Percentiles rank a stretch among this genome's conserved stretches.
Evolutionary conservation across 352 stramenopile genomes (phyloP).

Genomic region (Plasmopara viticola): DNA sequence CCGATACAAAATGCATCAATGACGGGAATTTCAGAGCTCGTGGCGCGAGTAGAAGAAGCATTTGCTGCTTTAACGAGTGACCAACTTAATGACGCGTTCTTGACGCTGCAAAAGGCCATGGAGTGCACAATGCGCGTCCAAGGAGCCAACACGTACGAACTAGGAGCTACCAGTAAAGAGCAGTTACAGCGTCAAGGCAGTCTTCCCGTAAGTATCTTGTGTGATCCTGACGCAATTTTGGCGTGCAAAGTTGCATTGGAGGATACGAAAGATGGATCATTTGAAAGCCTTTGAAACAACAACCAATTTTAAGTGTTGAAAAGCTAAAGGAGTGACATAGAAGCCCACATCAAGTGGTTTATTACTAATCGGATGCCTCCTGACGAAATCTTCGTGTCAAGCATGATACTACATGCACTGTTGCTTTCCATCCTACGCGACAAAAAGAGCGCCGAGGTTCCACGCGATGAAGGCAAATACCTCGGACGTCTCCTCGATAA

Average conservation of each 20-base stretch:
- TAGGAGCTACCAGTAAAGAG: conserved; percentile 23
- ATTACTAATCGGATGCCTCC: not conserved
- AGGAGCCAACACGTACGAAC: conserved; percentile 38
- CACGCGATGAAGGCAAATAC: conserved; percentile 84
- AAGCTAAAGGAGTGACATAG: too few relatives aligned
- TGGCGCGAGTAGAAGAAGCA: conserved; percentile 19
- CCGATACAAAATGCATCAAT: conserved; percentile 1
- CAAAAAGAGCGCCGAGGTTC: conserved; percentile 47
- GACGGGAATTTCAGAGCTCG: conserved; percentile 23
- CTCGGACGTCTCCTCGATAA: conserved; percentile 82
- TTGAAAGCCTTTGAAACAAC: conserved; percentile 14
- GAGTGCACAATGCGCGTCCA: conserved; percentile 38
- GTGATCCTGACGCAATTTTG: conserved; percentile 23
- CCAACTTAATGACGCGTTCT: conserved; percentile 34
- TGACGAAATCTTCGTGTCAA: not conserved
- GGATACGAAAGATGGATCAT: conserved; percentile 8
- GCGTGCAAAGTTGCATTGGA: conserved; percentile 27
- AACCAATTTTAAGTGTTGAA: not conserved
- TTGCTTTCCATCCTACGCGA: conserved; percentile 17
- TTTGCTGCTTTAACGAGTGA: conserved; percentile 25
- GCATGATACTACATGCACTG: not conserved
- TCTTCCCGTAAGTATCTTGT: conserved; percentile 36
- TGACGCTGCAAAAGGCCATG: conserved; percentile 38
- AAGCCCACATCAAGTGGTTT: too few relatives aligned
- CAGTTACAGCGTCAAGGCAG: conserved; percentile 31